These are phyloP conservation scores for Saccharum officinarum DNA, from an alignment of 176 grass and related monocot species.

Conservation along the genomic window DNA sequence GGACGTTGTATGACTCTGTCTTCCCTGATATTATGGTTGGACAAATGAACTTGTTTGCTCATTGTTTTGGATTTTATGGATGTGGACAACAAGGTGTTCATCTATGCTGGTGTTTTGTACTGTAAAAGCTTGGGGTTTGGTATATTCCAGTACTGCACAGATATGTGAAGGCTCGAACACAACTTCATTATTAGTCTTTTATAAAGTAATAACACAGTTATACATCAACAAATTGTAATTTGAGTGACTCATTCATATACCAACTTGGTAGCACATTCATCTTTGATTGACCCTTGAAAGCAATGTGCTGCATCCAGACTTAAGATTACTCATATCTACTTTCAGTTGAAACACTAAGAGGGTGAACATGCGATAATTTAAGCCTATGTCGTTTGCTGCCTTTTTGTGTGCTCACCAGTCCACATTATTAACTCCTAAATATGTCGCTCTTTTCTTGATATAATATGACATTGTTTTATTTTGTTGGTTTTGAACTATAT, in stretches of 20 bases:
- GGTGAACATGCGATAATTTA: background rate
- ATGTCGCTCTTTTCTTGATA: constrained; percentile 13
- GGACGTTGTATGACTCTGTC: background rate
- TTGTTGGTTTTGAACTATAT: constrained; percentile 20
- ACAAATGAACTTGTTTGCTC: background rate
- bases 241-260: background rate
- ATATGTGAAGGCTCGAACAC: background rate
- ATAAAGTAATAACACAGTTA: background rate
- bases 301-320: background rate
- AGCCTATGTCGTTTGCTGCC: background rate
- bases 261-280: background rate
- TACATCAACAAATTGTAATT: background rate
- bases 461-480: constrained; percentile 26
- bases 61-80: constrained; percentile 12
- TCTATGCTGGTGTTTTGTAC: constrained; percentile 20
- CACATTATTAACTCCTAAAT: background rate
- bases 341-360: background rate
- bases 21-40: constrained; percentile 24
- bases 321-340: background rate
- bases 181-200: background rate
- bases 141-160: background rate
- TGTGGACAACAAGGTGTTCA: background rate
- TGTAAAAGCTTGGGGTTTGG: background rate
- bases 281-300: constrained; percentile 20
- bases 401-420: background rate